Conservation (phyloP, 78 protist genomes). For the Tieghemostelium lacteum region DNA sequence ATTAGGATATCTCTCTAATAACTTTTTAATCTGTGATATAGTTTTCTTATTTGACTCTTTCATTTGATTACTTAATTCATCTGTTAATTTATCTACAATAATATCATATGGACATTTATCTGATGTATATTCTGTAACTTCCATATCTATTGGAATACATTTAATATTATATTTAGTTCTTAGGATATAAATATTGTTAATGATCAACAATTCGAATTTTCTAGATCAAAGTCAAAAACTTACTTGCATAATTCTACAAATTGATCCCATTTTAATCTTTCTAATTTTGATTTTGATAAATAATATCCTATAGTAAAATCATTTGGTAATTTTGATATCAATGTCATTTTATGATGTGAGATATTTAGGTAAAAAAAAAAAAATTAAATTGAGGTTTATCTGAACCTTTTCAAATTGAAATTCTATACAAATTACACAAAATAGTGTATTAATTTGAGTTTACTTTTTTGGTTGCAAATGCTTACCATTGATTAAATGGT, state of each 20-base stretch:
- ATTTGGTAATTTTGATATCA: slow-evolving; percentile 1
- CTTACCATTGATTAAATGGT: no score
- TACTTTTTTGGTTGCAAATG: no score
- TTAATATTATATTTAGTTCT: slow-evolving; percentile 53
- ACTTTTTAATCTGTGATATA: not conserved
- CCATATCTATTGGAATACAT: slow-evolving; percentile 50
- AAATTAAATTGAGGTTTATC: no score
- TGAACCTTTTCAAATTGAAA: no score
- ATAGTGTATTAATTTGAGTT: no score
- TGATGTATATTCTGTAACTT: not conserved
- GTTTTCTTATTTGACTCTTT: not conserved
- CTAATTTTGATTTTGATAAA: slow-evolving; percentile 26
- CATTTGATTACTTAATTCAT: slow-evolving; percentile 34
- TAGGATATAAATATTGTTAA: not conserved
- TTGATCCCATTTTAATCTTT: slow-evolving; percentile 43
- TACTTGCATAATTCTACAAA: slow-evolving; percentile 56
- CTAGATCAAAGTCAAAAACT: not conserved
- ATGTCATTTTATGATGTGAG: no score
- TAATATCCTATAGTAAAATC: slow-evolving; percentile 62
- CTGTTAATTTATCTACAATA: slow-evolving; percentile 54
- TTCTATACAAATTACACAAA: no score
- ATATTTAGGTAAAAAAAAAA: no score
- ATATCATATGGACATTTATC: slow-evolving; percentile 49
- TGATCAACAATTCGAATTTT: no score
- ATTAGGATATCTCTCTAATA: slow-evolving; percentile 6